Percentiles rank a stretch among this genome's conserved stretches.
Conservation (phyloP, 805 yeast genomes). For the Brettanomyces nanus region DNA sequence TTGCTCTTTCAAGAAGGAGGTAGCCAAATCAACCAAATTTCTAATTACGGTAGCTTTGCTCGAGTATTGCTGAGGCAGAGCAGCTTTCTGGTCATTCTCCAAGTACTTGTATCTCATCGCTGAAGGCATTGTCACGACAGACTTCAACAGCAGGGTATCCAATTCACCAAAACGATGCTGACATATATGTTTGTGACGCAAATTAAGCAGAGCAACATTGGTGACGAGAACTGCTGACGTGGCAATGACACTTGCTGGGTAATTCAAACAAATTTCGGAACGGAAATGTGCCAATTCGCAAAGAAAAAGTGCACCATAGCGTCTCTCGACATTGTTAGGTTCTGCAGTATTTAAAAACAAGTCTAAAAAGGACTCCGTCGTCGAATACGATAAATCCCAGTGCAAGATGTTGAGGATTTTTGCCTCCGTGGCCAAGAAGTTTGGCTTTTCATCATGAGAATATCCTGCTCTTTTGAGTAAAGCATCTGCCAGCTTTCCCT, state of each 20-base stretch:
- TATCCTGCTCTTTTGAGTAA: conserved; percentile 25
- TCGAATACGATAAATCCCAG: conserved; percentile 58
- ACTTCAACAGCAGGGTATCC: conserved; percentile 19
- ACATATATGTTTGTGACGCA: conserved; percentile 26
- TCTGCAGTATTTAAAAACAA: conserved; percentile 31
- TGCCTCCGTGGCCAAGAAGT: conserved; percentile 59
- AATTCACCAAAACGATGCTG: conserved; percentile 24
- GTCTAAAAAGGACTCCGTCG: conserved; percentile 58
- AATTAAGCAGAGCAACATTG: conserved; percentile 35
- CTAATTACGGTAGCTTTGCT: conserved; percentile 12
- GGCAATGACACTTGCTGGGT: conserved; percentile 37
- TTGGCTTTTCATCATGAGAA: conserved; percentile 13
- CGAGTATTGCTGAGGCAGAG: background rate
- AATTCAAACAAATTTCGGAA: conserved; percentile 46
- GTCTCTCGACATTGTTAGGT: conserved; percentile 37
- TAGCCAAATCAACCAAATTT: conserved; percentile 20
- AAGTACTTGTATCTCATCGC: conserved; percentile 21
- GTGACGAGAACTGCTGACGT: conserved; percentile 43
- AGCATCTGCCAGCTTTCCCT: conserved; percentile 31
- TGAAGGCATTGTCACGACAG: conserved; percentile 18
- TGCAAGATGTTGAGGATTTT: conserved; percentile 53
- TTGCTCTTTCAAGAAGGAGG: conserved; percentile 17
- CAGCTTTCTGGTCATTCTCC: conserved; percentile 8
- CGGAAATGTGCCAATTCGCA: conserved; percentile 64
- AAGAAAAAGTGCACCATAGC: conserved; percentile 48